Evolutionary conservation across 768 basidiomycete species (phyloP).

Genomic region (Tulasnella sp.): DNA sequence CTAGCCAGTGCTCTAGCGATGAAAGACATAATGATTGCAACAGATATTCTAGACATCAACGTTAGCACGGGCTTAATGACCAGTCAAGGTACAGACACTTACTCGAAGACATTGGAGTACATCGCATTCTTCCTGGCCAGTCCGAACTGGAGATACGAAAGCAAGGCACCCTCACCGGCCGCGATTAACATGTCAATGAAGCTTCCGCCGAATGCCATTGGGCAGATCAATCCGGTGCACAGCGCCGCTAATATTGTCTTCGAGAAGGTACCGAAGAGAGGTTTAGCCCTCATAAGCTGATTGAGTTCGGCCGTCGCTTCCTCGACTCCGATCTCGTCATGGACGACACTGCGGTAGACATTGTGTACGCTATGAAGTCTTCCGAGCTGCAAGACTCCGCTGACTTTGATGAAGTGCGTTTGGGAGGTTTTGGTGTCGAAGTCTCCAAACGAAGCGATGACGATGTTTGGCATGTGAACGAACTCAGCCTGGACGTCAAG

Average conservation of each 20-base stretch:
- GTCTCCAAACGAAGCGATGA: constrained; percentile 76
- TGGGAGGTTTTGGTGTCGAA: constrained; percentile 66
- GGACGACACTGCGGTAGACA: constrained; percentile 78
- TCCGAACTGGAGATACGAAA: constrained; percentile 59
- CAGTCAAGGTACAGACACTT: constrained; percentile 23
- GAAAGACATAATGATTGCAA: constrained; percentile 73
- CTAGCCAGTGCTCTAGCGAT: constrained; percentile 70
- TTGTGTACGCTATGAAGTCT: constrained; percentile 74
- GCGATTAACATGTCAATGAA: constrained; percentile 73
- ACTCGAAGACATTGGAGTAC: constrained; percentile 92
- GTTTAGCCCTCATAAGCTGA: constrained; percentile 47
- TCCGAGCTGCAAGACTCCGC: constrained; percentile 62
- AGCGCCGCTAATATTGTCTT: constrained; percentile 19
- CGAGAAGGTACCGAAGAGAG: constrained; percentile 39
- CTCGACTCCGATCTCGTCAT: constrained; percentile 82
- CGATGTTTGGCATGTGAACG: constrained; percentile 67
- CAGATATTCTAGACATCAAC: constrained; percentile 49
- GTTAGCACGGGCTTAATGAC: constrained; percentile 13
- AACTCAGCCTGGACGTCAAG: constrained; percentile 89
- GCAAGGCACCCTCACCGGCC: constrained; percentile 51
- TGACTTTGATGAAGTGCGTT: constrained; percentile 77
- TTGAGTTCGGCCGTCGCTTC: constrained; percentile 55
- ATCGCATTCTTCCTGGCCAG: constrained; percentile 66
- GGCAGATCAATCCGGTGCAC: constrained; percentile 10
- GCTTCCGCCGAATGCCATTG: constrained; percentile 16